Conservation (phyloP, 176 grass and related monocot genomes). For the Metroxylon sagu region DNA sequence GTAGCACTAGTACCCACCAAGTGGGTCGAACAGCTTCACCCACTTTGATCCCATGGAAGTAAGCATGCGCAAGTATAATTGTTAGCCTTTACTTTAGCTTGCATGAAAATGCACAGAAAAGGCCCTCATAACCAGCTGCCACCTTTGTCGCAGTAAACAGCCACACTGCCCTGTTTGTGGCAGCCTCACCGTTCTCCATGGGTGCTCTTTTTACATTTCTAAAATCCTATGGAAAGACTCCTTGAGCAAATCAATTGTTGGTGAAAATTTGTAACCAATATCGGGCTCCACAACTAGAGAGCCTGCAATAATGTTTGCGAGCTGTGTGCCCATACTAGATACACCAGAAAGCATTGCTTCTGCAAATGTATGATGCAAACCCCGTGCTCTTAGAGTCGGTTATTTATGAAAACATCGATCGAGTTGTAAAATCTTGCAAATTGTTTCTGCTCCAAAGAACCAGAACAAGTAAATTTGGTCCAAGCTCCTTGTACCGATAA, state of each 20-base stretch:
- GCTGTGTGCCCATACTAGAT: conserved; percentile 22
- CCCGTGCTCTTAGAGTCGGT: conserved; percentile 39
- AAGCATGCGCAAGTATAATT: conserved; percentile 24
- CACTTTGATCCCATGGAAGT: neutral
- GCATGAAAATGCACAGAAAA: conserved; percentile 28
- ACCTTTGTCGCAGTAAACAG: conserved; percentile 37
- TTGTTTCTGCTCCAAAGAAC: conserved; percentile 22
- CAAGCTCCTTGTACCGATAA: conserved; percentile 30
- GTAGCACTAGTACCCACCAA: too few species aligned
- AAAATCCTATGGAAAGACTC: conserved; percentile 19
- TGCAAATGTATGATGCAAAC: conserved; percentile 38
- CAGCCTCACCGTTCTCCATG: conserved; percentile 26
- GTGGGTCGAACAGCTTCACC: too few species aligned
- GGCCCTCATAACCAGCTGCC: conserved; percentile 41
- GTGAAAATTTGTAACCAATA: conserved; percentile 32
- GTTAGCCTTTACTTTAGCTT: neutral
- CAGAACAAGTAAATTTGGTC: conserved; percentile 26
- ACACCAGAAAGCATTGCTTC: conserved; percentile 43
- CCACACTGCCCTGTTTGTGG: conserved; percentile 23
- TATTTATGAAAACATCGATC: conserved; percentile 34
- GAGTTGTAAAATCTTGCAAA: conserved; percentile 37
- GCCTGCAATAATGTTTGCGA: conserved; percentile 30
- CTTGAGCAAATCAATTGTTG: conserved; percentile 29
- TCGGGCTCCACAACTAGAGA: conserved; percentile 32
- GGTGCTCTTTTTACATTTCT: conserved; percentile 18